Percentiles rank a stretch among this genome's conserved stretches.
These are phyloP conservation scores for Pichia sp. DNA, from an alignment of 1,139 yeast species.

Conservation along the genomic window DNA sequence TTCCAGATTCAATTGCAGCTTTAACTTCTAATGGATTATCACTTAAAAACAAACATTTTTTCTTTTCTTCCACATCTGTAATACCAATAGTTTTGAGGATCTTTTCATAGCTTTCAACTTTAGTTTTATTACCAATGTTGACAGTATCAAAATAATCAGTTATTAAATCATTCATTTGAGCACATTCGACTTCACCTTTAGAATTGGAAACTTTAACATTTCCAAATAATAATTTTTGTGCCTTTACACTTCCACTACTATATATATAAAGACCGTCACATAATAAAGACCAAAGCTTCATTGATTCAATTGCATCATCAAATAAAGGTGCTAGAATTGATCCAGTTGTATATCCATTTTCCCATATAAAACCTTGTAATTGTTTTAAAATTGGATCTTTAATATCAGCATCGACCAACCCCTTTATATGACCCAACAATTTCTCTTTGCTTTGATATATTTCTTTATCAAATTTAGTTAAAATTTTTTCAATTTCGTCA, in stretches of 20 bases:
- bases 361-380: slow-evolving; percentile 83
- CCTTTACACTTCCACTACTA: slow-evolving; percentile 87
- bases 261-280: slow-evolving; percentile 52
- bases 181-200: slow-evolving; percentile 21
- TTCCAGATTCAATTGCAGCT: slow-evolving; percentile 68
- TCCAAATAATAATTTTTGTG: slow-evolving; percentile 71
- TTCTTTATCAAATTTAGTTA: slow-evolving; percentile 41
- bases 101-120: slow-evolving; percentile 47
- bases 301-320: slow-evolving; percentile 59
- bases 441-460: slow-evolving; percentile 4
- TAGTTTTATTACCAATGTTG: slow-evolving; percentile 71
- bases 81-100: slow-evolving; percentile 47
- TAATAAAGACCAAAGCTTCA: slow-evolving; percentile 34
- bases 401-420: slow-evolving; percentile 58
- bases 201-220: slow-evolving; percentile 39
- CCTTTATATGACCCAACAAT: slow-evolving; percentile 39
- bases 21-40: slow-evolving; percentile 64
- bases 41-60: slow-evolving; percentile 56
- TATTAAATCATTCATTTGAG: slow-evolving; percentile 49
- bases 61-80: slow-evolving; percentile 11
- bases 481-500: slow-evolving; percentile 30
- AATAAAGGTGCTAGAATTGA: slow-evolving; percentile 73
- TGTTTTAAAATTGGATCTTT: slow-evolving; percentile 74
- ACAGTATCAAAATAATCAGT: slow-evolving; percentile 78
- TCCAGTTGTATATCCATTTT: slow-evolving; percentile 67